phyloP scores from a whole-genome alignment of 2,329 filamentous ascomycete species.

The Fusarium fujikuroi region DNA sequence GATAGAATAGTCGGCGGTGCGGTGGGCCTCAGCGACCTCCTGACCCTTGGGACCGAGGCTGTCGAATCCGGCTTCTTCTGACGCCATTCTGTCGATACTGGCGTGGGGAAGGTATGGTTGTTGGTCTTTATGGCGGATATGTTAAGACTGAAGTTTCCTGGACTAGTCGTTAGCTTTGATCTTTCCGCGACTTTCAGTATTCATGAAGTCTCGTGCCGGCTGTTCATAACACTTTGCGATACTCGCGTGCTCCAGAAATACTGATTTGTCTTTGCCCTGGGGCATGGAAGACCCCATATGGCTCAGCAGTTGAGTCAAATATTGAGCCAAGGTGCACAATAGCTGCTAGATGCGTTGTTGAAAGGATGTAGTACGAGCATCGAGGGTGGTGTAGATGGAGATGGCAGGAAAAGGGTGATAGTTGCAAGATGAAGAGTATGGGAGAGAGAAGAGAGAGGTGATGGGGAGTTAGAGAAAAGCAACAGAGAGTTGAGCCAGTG shows the following conservation, averaged over 20 bases:
- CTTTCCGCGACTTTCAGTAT: rapidly evolving
- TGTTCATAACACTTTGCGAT: neutral
- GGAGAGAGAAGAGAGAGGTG: neutral
- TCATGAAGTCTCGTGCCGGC: neutral
- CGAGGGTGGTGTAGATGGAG: neutral
- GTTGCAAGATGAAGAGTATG: neutral
- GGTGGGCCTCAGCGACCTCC: neutral
- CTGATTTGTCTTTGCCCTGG: neutral
- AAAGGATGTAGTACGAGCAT: neutral
- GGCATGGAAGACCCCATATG: neutral
- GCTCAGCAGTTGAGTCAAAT: neutral
- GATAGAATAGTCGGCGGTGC: neutral
- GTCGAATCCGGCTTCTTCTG: neutral
- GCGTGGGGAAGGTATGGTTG: rapidly evolving
- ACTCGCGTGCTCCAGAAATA: rapidly evolving
- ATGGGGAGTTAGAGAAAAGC: neutral
- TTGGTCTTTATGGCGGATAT: no score
- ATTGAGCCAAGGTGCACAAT: neutral
- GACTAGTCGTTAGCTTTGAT: neutral
- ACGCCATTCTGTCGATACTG: rapidly evolving
- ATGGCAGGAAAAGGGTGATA: neutral
- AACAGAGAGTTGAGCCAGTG: neutral
- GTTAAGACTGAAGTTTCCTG: neutral
- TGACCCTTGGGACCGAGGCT: neutral
- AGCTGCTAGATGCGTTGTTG: neutral